phyloP scores from a whole-genome alignment of 352 stramenopile genomes.

The Pythium dissimile region DNA sequence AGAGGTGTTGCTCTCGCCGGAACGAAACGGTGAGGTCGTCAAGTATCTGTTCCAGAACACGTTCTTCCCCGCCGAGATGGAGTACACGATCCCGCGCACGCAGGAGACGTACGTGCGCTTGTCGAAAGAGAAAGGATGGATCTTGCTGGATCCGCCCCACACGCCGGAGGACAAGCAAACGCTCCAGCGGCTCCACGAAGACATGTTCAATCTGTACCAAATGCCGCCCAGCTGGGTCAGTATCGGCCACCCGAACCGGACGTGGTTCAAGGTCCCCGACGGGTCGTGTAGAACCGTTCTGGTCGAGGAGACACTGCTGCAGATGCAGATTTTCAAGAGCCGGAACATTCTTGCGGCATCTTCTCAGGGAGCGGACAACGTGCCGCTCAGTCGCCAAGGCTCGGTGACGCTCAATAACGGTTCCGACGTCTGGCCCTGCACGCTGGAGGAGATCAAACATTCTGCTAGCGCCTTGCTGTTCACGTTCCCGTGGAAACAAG shows the following conservation, averaged over 20 bases:
- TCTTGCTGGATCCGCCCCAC: constrained; percentile 40
- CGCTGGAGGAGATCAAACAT: constrained; percentile 84
- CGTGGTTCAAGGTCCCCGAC: constrained; percentile 83
- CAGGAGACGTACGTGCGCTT: constrained; percentile 72
- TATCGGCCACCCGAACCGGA: constrained; percentile 70
- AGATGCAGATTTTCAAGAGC: constrained; percentile 71
- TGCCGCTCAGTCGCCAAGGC: constrained; percentile 60
- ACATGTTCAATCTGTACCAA: constrained; percentile 74
- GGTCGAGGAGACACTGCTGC: constrained; percentile 65
- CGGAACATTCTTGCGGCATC: constrained; percentile 66
- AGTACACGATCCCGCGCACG: constrained; percentile 73
- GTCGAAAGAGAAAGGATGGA: constrained; percentile 78
- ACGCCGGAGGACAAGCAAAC: constrained; percentile 22
- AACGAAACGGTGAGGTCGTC: constrained; percentile 60
- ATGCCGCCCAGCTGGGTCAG: constrained; percentile 79
- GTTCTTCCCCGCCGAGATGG: constrained; percentile 76
- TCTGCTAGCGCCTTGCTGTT: constrained; percentile 68
- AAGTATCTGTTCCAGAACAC: constrained; percentile 61
- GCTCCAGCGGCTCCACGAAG: constrained; percentile 65
- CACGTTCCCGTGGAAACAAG: constrained; percentile 85
- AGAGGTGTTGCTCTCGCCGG: constrained; percentile 69
- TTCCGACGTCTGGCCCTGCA: constrained; percentile 52
- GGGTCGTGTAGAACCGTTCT: constrained; percentile 59
- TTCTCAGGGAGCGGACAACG: constrained; percentile 64
- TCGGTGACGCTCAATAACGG: constrained; percentile 44